Evolutionary conservation across 2,329 filamentous ascomycete genomes (phyloP), one percentile per base, ranked within the genome.

Genomic region (Volutella citrinella): DNA sequence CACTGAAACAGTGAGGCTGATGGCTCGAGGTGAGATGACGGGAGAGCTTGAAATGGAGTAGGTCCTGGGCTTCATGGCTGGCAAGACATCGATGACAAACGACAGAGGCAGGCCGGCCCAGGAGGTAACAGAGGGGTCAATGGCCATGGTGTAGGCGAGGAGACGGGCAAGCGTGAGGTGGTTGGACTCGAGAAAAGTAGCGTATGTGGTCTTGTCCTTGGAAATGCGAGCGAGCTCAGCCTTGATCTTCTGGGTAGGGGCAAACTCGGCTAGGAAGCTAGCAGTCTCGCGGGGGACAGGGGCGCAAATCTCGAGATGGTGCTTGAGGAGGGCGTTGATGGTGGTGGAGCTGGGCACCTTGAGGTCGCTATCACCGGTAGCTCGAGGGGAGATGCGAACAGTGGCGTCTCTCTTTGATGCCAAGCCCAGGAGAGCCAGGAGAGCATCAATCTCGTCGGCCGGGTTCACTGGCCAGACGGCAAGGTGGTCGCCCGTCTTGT

Each of bases 1-100:
- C n/a, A n/a, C n/a, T n/a, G n/a, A n/a, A n/a, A n/a, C n/a, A n/a
- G n/a, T n/a, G n/a, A n/a, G n/a, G n/a, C n/a, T n/a, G n/a, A n/a
- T n/a, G n/a, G n/a, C n/a, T n/a, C 45, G 42, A 6, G 49, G 41
- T 6, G 46, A 50, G 6, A 55, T 45, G 17, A 65, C 58, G 11
- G 62, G 65, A 7, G 76, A 79, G 1, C 74, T 79, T 0, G 76
- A 80, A 38, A 81, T 80, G 7, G 72, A 77, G 54, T 82, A 82
- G 41, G 78, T 76, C 5, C 78, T 73, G 9, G 77, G 65, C 10
- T 74, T 42, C 8, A 49, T 27, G 0, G 68, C 66, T 2, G 74
- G 72, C 1, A 81, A 66, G 49, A 73, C 73, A 31, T 72, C 66
- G 7, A 84, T 61, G 52, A 80, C 75, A 29, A 71, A 66, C 2